Percentiles rank a stretch among this genome's conserved stretches.
Conservation (phyloP, 108 stramenopile genomes). For the Skeletonema costatum region DNA sequence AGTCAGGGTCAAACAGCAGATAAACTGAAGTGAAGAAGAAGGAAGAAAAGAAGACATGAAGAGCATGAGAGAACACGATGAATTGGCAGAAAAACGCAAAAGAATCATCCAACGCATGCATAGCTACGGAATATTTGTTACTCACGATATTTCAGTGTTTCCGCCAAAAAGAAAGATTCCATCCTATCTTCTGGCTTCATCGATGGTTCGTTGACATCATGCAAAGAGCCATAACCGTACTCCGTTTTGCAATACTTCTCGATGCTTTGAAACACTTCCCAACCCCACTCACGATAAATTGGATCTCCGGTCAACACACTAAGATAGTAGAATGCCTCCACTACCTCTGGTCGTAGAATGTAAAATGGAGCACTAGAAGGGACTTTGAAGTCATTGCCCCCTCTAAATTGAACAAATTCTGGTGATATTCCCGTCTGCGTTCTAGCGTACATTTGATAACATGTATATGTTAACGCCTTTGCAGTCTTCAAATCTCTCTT, state of each 20-base stretch:
- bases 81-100: neutral
- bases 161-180: conserved; percentile 97
- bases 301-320: conserved; percentile 83
- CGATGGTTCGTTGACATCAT: conserved; percentile 59
- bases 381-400: conserved; percentile 69
- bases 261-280: conserved; percentile 94
- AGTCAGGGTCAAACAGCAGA: conserved; percentile 93
- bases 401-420: conserved; percentile 73
- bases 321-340: conserved; percentile 42
- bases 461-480: conserved; percentile 92
- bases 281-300: conserved; percentile 96
- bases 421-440: conserved; percentile 90
- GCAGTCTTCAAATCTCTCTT: conserved; percentile 83
- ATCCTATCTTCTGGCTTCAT: conserved; percentile 73
- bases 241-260: conserved; percentile 85
- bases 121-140: neutral
- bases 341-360: conserved; percentile 91
- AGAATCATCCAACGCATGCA: neutral
- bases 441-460: conserved; percentile 92
- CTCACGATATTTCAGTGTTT: conserved; percentile 91
- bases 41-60: neutral
- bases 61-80: neutral
- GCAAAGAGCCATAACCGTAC: conserved; percentile 78
- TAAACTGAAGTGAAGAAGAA: conserved; percentile 46
- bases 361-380: conserved; percentile 74